Base-by-base conservation (phyloP, 2,329 filamentous ascomycete species). In the Colletotrichum sp. region DNA sequence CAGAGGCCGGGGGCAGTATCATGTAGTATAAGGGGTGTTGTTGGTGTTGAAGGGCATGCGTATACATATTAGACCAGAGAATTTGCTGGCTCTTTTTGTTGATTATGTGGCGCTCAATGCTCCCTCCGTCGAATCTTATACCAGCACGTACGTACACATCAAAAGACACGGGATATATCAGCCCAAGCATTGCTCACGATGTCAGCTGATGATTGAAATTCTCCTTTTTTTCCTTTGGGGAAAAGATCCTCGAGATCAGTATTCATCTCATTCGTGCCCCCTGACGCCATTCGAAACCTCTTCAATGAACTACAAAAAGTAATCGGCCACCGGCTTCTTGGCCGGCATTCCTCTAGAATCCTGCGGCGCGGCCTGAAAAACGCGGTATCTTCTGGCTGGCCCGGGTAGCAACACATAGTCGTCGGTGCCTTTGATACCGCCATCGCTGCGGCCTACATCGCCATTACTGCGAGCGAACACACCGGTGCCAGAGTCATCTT, bases 291-390 rank as follows among this genome's bases (percentile, higher is more conserved):
- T 52, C n/a, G 44, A 52, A 22, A 52, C n/a, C 44, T 22, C 44
- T 52, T 52, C 11, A 11, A 22, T 25, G 13, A 7, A 55, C 84
- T 84, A 93, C 86, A 99, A 88, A 85, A 99, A 99, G 88, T 99
- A 99, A 86, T 99, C 96, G 16, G 96, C 96, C 69, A 98, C 95
- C 5, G 97, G 97, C 86, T 99, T 99, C 91, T 99, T 99, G 5
- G 97, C 97, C 75, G 97, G 97, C 97, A 99, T 99, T 6, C 97
- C 97, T 80, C 97, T 91, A 3, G 94, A 96, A 84, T 99, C 97
- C 87, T 99, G 97, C 69, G 97, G 96, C 70, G 97, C 97, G 0
- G 97, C 97, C 82, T 99, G 96, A 83, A 99, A 99, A 12, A 99
- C 96, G 44, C 96, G 90, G 86, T 99, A 99, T 79, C 97, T 89